Conservation (phyloP, 2,329 filamentous ascomycete genomes). For the Blumeriella jaapii region DNA sequence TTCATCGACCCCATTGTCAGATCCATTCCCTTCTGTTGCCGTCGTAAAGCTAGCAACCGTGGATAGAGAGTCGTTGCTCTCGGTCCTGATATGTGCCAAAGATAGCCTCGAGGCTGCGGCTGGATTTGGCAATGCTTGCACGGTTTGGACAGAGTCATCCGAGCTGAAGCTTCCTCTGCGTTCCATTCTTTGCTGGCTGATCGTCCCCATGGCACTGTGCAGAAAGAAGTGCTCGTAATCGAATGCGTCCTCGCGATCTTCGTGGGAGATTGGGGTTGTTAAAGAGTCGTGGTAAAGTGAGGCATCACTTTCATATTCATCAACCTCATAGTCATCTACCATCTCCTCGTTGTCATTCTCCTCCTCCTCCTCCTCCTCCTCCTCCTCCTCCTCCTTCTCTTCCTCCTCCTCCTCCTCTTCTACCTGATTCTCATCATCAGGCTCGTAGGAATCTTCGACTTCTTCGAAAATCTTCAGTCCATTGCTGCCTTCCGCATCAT, state of each 20-base stretch:
- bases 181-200: slow-evolving; percentile 42
- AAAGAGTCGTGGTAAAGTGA: slow-evolving; percentile 51
- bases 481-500: not conserved
- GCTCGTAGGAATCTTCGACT: not conserved
- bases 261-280: slow-evolving; percentile 60
- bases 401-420: slow-evolving; percentile 9
- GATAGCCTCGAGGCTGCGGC: slow-evolving; percentile 14
- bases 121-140: slow-evolving; percentile 31
- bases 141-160: slow-evolving; percentile 50
- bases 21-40: slow-evolving; percentile 40
- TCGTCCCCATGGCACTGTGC: slow-evolving; percentile 78
- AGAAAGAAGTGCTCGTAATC: slow-evolving; percentile 95
- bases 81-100: slow-evolving; percentile 34
- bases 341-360: slow-evolving; percentile 28
- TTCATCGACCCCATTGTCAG: slow-evolving; percentile 25
- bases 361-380: slow-evolving; percentile 11
- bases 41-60: slow-evolving; percentile 53
- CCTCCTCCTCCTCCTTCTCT: slow-evolving; percentile 9
- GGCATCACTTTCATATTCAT: slow-evolving; percentile 45
- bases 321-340: slow-evolving; percentile 27
- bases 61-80: slow-evolving; percentile 48
- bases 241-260: slow-evolving; percentile 89
- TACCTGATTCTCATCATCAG: not conserved
- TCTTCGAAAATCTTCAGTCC: not conserved
- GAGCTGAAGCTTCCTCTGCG: slow-evolving; percentile 43